Conservation (phyloP, 352 stramenopile species). For the Globisporangium spinosum region DNA sequence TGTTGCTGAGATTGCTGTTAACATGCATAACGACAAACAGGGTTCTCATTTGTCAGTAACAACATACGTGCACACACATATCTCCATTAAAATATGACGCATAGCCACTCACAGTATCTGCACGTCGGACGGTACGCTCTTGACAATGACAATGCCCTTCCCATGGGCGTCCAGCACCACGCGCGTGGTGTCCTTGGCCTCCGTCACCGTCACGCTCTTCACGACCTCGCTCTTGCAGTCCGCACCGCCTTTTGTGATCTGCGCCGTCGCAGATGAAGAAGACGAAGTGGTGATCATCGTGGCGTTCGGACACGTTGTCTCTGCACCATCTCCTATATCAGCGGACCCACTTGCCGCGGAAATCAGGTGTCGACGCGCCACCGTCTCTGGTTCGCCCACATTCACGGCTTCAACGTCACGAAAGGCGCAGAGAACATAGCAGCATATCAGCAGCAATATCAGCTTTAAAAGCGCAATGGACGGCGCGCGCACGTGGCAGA, state of each 20-base stretch:
- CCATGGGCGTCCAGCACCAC: constrained; percentile 25
- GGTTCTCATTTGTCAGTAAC: neutral
- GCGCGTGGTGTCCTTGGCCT: neutral
- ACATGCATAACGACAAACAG: neutral
- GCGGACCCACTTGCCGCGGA: constrained; percentile 12
- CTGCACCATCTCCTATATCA: neutral
- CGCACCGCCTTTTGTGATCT: constrained; percentile 15
- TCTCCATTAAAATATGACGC: neutral
- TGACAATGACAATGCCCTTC: constrained; percentile 26
- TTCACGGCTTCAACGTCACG: constrained; percentile 5
- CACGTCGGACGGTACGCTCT: constrained; percentile 30
- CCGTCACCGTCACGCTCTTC: constrained; percentile 10
- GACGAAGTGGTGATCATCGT: constrained; percentile 13
- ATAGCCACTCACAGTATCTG: constrained; percentile 12
- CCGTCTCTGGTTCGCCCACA: constrained; percentile 12
- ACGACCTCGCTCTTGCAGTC: constrained; percentile 27
- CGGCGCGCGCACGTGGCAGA: neutral
- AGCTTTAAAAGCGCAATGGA: neutral
- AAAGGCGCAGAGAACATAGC: neutral
- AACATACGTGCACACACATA: neutral
- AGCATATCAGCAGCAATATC: neutral
- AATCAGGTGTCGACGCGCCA: constrained; percentile 1
- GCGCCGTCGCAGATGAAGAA: constrained; percentile 6
- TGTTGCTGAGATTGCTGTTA: constrained; percentile 31
- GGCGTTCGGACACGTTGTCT: constrained; percentile 7